Base-by-base conservation (phyloP, 1,139 yeast genomes). In the Sugiyamaella pinicola region DNA sequence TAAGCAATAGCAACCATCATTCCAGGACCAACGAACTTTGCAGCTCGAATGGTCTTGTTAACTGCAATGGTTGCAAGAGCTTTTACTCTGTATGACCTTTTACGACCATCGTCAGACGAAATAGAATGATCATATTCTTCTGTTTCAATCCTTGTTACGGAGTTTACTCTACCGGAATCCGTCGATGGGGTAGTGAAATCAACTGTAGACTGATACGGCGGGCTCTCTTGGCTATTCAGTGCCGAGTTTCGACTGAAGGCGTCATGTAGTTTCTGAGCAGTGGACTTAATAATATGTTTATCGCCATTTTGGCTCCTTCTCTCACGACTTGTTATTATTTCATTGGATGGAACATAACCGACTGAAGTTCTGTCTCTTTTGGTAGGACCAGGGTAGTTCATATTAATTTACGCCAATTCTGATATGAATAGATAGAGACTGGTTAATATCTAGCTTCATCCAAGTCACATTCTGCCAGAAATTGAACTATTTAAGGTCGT, bases 1-100 rank as follows among this genome's bases (percentile, higher is more conserved):
- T 86, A 86, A 0, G 93, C 90, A 33, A 86, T 91, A 37, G 86
- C 75, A 17, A 87, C 83, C 81, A 86, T 79, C 46, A 86, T 69
- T 0, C 93, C 93, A 0, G 93, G 93, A 0, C 93, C 93, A n/a
- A 85, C 70, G 60, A 85, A 87, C 29, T 78, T 43, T 7, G 47
- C 47, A 13, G 33, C 39, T 10, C 21, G 13, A 12, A 43, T 21
- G 13, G 21, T 21, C 15, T 43, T 43, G 7, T 26, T 6, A 13
- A 34, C 33, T n/a, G 19, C 45, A 7, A 9, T 33, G 19, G 17
- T 10, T 18, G 35, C 13, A 8, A 29, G 6, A 7, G 4, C 1
- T 18, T 29, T 17, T 6, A 18, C 19, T 29, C 17, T 42, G 3
- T 19, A 29, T 8, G 24, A 18, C 22, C 8, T 40, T 3, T 28